phyloP scores from a whole-genome alignment of 768 basidiomycete genomes.

The Termitomyces sp. region DNA sequence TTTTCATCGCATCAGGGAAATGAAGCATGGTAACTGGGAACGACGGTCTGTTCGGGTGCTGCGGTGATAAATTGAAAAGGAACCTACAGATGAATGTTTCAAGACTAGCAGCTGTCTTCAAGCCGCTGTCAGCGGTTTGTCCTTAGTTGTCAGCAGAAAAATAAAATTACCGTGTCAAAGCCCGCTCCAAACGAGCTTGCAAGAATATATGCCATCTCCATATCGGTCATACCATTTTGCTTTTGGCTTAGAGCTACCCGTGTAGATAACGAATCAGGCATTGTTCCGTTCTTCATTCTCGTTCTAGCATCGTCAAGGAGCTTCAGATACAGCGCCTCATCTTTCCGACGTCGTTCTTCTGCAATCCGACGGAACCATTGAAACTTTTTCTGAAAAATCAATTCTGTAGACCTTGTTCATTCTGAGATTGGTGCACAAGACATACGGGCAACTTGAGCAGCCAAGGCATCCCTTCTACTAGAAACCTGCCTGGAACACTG shows the following conservation, averaged over 20 bases:
- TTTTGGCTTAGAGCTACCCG: constrained; percentile 29
- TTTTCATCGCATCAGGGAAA: constrained; percentile 29
- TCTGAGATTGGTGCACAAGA: neutral
- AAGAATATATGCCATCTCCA: constrained; percentile 39
- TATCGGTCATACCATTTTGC: constrained; percentile 32
- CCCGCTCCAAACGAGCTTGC: constrained; percentile 43
- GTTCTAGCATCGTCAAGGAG: constrained; percentile 36
- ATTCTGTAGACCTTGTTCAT: too few species aligned
- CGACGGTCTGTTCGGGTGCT: neutral
- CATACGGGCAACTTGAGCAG: constrained; percentile 38
- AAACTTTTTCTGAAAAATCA: constrained; percentile 22
- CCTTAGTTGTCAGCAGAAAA: neutral
- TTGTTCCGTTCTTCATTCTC: constrained; percentile 32
- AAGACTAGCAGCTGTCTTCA: constrained; percentile 1
- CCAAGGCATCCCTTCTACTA: constrained; percentile 44
- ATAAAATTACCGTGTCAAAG: constrained; percentile 21
- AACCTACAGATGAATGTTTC: constrained; percentile 8
- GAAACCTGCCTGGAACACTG: constrained; percentile 43
- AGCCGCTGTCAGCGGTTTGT: neutral
- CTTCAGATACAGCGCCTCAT: constrained; percentile 32
- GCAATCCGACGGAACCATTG: constrained; percentile 40
- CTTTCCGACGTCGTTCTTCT: constrained; percentile 29
- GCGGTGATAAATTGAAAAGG: neutral
- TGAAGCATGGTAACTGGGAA: constrained; percentile 31
- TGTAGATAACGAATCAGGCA: constrained; percentile 32